These are phyloP conservation scores for Pseudogymnoascus sp. DNA, from an alignment of 2,329 filamentous ascomycete genomes.

Conservation along the genomic window DNA sequence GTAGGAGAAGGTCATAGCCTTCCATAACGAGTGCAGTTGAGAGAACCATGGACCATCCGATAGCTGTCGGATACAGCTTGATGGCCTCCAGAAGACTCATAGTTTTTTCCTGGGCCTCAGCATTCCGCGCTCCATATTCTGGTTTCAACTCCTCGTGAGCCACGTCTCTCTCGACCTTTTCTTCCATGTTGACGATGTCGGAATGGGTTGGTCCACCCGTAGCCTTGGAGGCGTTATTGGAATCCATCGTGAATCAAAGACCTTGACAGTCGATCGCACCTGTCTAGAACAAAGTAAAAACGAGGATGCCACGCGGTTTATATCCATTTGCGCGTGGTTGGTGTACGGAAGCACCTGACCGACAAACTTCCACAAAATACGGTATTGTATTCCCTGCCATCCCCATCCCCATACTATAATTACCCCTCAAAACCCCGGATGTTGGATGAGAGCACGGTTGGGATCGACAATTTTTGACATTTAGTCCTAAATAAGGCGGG, in stretches of 20 bases:
- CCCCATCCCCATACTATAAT: not conserved
- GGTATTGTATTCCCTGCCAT: not conserved
- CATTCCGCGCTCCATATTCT: constrained; percentile 12
- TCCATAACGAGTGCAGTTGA: constrained; percentile 32
- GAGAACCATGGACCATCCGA: constrained; percentile 27
- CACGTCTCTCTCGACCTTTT: not conserved
- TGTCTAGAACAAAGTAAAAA: not conserved
- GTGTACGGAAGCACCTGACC: not conserved
- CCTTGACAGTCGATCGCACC: not conserved
- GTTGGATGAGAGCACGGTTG: not conserved
- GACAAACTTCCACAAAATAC: not conserved
- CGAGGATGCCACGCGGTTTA: not conserved
- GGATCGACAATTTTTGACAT: not conserved
- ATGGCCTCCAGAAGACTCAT: constrained; percentile 43
- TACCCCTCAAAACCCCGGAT: constrained; percentile 3
- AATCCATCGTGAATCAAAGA: not conserved
- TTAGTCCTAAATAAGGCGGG: not conserved
- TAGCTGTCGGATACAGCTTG: constrained; percentile 42
- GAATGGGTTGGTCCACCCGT: not conserved
- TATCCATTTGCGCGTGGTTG: not conserved
- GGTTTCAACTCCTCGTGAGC: not conserved
- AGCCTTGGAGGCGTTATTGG: not conserved
- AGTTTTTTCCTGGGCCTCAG: constrained; percentile 35
- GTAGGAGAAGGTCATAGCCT: constrained; percentile 30
- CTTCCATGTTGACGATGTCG: not conserved